Evolutionary conservation across 1,139 yeast species (phyloP).

Genomic region (Geotrichum fermentans): DNA sequence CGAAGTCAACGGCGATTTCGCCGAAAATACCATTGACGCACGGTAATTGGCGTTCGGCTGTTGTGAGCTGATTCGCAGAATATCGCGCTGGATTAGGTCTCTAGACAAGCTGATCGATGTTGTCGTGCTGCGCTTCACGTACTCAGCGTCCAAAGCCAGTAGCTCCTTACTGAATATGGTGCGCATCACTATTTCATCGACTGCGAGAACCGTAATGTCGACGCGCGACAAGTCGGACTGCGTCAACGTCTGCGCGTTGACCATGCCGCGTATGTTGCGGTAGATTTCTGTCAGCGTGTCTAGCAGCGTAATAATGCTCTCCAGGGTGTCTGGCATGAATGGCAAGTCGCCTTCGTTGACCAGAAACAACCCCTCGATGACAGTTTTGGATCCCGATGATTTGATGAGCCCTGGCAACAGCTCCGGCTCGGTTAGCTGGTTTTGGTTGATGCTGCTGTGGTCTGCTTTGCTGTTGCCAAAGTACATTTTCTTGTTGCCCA

Average conservation of each 20-base stretch:
- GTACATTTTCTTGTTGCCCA: slow-evolving; percentile 5
- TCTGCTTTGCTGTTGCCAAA: slow-evolving; percentile 10
- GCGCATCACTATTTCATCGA: slow-evolving; percentile 4
- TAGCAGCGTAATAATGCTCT: slow-evolving; percentile 10
- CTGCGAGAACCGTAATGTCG: background rate
- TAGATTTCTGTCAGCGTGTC: slow-evolving; percentile 7
- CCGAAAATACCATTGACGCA: too few species aligned
- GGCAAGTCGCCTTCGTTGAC: slow-evolving; percentile 13
- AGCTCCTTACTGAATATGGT: slow-evolving; percentile 4
- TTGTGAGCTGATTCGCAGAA: slow-evolving; percentile 1
- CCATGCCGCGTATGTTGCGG: background rate
- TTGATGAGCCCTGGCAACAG: background rate
- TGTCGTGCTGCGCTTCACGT: background rate
- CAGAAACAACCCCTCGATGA: slow-evolving; percentile 2
- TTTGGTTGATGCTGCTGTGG: slow-evolving; percentile 11
- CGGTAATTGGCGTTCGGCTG: too few species aligned
- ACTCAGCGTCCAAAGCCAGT: slow-evolving; percentile 6
- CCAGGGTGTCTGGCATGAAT: slow-evolving; percentile 13
- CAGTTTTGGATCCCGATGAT: background rate
- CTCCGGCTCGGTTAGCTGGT: slow-evolving; percentile 13
- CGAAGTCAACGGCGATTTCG: too few species aligned
- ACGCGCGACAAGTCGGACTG: slow-evolving; percentile 1
- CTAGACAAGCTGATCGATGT: background rate
- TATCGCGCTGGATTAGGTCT: slow-evolving; percentile 12
- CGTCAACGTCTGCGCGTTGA: background rate